Evolutionary conservation across 352 stramenopile species (phyloP).

Genomic region (Globisporangium iwayamae): DNA sequence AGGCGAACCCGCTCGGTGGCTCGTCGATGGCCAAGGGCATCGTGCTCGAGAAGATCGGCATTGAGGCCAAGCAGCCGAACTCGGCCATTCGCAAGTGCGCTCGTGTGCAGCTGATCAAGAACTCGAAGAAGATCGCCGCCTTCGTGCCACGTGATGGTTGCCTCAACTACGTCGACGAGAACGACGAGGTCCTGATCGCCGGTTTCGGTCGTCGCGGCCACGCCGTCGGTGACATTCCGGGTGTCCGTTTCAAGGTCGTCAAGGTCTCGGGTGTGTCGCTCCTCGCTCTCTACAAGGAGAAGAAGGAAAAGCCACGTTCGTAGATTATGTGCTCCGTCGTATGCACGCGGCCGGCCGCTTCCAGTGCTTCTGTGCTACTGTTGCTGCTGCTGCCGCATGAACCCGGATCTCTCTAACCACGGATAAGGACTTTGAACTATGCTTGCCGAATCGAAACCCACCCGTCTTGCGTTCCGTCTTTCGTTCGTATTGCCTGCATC

Average conservation of each 20-base stretch:
- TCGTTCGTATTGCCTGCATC: background rate
- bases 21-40: slow-evolving; percentile 99
- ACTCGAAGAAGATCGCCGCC: slow-evolving; percentile 99
- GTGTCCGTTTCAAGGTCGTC: slow-evolving; percentile 99
- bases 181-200: slow-evolving; percentile 99
- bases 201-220: slow-evolving; percentile 99
- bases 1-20: slow-evolving; percentile 99
- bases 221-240: slow-evolving; percentile 99
- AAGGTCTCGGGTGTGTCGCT: slow-evolving; percentile 99
- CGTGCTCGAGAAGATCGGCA: slow-evolving; percentile 99
- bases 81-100: slow-evolving; percentile 99
- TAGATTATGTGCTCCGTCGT: slow-evolving; percentile 61
- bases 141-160: slow-evolving; percentile 99
- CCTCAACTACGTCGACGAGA: slow-evolving; percentile 99
- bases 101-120: slow-evolving; percentile 99
- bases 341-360: background rate
- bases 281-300: slow-evolving; percentile 99
- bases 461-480: background rate
- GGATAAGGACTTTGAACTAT: slow-evolving; percentile 23
- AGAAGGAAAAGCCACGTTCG: slow-evolving; percentile 99
- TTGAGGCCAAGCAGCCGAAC: slow-evolving; percentile 99
- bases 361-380: background rate
- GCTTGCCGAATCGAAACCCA: slow-evolving; percentile 16
- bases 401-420: slow-evolving; percentile 14
- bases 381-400: slow-evolving; percentile 3